Conservation (phyloP, 306 rosid species). For the Medicago truncatula region MtrunA17r5.0-ANR NC_053045.1:12918501-12919000, state of each 20-base stretch:
- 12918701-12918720: slow-evolving; percentile 66
- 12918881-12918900: slow-evolving; percentile 3
- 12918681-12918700: slow-evolving; percentile 76
- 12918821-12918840: not conserved
- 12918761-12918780: not conserved
- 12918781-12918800: slow-evolving; percentile 31
- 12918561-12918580: not conserved
- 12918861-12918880: not conserved
- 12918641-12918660: slow-evolving; percentile 65
- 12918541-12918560: not conserved
- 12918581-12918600: slow-evolving; percentile 36
- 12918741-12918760: not conserved
- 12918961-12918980: not conserved
- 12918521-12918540: too few relatives aligned
- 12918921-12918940: not conserved
- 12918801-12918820: not conserved
- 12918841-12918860: slow-evolving; percentile 16
- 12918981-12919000: too few relatives aligned
- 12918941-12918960: not conserved
- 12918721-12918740: slow-evolving; percentile 26
- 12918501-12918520: too few relatives aligned
- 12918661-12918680: slow-evolving; percentile 82
- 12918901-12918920: not conserved
- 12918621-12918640: slow-evolving; percentile 63
- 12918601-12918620: slow-evolving; percentile 71